Percentiles rank a stretch among this genome's conserved stretches.
Evolutionary conservation across 805 yeast species (phyloP).

Genomic region (Scheffersomyces ergatensis): DNA sequence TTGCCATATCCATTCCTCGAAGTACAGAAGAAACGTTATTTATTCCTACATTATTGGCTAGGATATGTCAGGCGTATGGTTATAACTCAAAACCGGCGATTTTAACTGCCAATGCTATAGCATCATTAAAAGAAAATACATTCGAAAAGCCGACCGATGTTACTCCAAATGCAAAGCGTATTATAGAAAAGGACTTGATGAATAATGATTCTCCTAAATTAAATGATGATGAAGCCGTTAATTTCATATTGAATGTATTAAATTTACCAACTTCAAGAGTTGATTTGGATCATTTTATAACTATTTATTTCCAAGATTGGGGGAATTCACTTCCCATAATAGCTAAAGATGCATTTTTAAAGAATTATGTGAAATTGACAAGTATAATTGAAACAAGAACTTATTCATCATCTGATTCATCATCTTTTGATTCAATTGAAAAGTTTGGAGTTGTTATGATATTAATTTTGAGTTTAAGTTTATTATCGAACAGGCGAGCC

Average conservation of each 20-base stretch:
- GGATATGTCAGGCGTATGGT: constrained; percentile 68
- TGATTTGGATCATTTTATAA: constrained; percentile 65
- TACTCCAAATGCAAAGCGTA: constrained; percentile 6
- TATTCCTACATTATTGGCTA: constrained; percentile 68
- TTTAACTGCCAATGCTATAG: constrained; percentile 67
- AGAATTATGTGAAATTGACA: constrained; percentile 50
- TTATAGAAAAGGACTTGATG: constrained; percentile 22
- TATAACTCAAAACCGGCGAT: constrained; percentile 69
- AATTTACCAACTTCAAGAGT: constrained; percentile 48
- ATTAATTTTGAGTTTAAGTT: constrained; percentile 47
- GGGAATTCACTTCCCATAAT: constrained; percentile 66
- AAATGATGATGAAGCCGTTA: constrained; percentile 38
- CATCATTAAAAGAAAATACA: constrained; percentile 56
- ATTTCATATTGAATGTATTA: constrained; percentile 36
- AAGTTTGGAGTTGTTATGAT: constrained; percentile 55
- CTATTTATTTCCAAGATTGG: constrained; percentile 77
- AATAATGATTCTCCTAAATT: constrained; percentile 19
- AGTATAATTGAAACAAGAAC: constrained; percentile 39
- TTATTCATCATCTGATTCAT: constrained; percentile 3
- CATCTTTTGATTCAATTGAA: constrained; percentile 38
- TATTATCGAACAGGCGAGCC: constrained; percentile 39
- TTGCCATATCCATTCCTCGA: constrained; percentile 72
- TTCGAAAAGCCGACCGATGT: not conserved
- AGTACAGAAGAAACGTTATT: constrained; percentile 76
- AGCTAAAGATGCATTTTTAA: constrained; percentile 66